Conservation (phyloP, 805 yeast species). For the Metschnikowia borealis region DNA sequence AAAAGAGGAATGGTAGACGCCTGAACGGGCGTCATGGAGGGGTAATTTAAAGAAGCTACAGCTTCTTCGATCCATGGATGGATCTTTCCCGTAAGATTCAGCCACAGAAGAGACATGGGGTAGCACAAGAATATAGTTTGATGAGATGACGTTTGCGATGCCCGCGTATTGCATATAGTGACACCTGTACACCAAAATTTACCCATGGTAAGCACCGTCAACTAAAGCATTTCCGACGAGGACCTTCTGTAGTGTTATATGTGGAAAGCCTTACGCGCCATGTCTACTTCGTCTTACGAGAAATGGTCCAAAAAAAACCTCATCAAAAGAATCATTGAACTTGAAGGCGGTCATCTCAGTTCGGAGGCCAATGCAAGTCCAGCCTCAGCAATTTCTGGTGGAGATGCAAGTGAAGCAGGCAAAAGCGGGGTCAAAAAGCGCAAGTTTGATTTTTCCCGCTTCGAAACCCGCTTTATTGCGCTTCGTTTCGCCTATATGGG, state of each 20-base stretch:
- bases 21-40: conserved; percentile 92
- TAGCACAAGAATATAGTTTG: not conserved
- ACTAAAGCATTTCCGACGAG: not conserved
- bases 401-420: not conserved
- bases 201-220: no score
- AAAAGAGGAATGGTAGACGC: conserved; percentile 90
- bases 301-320: conserved; percentile 67
- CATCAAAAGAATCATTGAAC: conserved; percentile 49
- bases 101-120: conserved; percentile 54
- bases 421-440: conserved; percentile 16
- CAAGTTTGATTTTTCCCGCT: conserved; percentile 62
- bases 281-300: conserved; percentile 32
- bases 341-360: conserved; percentile 39
- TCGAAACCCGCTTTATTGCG: conserved; percentile 66
- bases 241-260: not conserved
- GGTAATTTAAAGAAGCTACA: conserved; percentile 67
- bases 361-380: not conserved
- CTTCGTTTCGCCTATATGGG: conserved; percentile 84
- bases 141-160: not conserved
- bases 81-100: conserved; percentile 45
- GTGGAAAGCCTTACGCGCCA: conserved; percentile 1
- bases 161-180: not conserved
- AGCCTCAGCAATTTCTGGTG: not conserved
- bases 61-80: conserved; percentile 74
- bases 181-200: not conserved